Base-by-base conservation (phyloP, 2,329 filamentous ascomycete genomes). In the Coniochaeta prunicola region DNA sequence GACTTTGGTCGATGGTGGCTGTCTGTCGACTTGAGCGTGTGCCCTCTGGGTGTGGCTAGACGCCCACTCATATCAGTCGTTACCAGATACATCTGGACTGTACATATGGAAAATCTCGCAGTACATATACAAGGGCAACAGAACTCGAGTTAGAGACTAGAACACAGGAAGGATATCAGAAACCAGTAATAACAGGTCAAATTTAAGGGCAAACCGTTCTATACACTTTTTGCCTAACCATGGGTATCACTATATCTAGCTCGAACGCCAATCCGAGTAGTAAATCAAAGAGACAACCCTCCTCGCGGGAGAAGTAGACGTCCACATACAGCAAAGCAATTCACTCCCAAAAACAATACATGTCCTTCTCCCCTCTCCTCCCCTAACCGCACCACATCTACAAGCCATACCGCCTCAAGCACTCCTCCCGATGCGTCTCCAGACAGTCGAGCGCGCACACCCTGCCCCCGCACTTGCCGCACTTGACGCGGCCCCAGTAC, bases 361-460 rank as follows among this genome's bases (percentile, higher is more conserved):
- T n/a, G n/a, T n/a, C n/a, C n/a, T n/a, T n/a, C n/a, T n/a, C n/a
- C n/a, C n/a, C n/a, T n/a, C n/a, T n/a, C n/a, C n/a, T n/a, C n/a
- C n/a, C n/a, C n/a, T n/a, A n/a, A n/a, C n/a, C n/a, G n/a, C n/a
- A n/a, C n/a, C 36, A 38, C 15, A 36, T n/a, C 36, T n/a, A 38
- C 33, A 77, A 50, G 34, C 84, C 84, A 67, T 87, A 88, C 66
- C 86, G 77, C 59, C 84, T 82, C 62, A 90, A 80, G 65, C 86
- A 88, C 65, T 89, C 88, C 71, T 90, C 87, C 58, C 85, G 81
- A 70, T 93, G 90, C 62, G 81, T 78, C 67, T 85, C 84, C 65
- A 91, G 78, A 67, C 90, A 92, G 60, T 90, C 86, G 64, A 92
- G 71, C 40, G 88, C 89, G 70, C 90, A 93, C n/a, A 90, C 85